A percentile compares a stretch with the other conserved stretches of the same genome.
These are phyloP conservation scores for Candida orba DNA, from an alignment of 805 yeast species.

Conservation along the genomic window DNA sequence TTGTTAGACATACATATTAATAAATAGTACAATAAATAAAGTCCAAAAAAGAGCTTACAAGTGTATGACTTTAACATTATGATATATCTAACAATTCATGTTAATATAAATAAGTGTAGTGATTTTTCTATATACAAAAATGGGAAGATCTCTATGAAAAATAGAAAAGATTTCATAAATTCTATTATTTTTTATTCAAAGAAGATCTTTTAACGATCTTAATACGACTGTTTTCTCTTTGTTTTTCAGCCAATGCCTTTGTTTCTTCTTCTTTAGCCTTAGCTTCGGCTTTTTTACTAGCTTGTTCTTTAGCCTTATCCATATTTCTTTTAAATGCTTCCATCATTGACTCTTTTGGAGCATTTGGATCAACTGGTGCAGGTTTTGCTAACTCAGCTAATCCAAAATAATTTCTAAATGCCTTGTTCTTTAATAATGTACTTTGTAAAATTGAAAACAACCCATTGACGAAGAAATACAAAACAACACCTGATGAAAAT, in stretches of 20 bases:
- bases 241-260: constrained; percentile 26
- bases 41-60: too few species aligned
- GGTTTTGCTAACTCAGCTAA: constrained; percentile 59
- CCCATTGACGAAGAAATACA: constrained; percentile 82
- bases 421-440: constrained; percentile 47
- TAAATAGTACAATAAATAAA: too few species aligned
- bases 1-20: too few species aligned
- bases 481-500: constrained; percentile 75
- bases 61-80: too few species aligned
- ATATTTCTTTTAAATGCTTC: constrained; percentile 33
- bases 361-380: constrained; percentile 28
- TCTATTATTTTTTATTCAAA: constrained; percentile 7
- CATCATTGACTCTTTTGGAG: constrained; percentile 29
- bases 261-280: constrained; percentile 28
- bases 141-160: too few species aligned
- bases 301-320: constrained; percentile 32
- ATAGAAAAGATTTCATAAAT: neutral
- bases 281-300: constrained; percentile 30
- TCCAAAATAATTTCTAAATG: constrained; percentile 49
- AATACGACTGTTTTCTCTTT: constrained; percentile 22
- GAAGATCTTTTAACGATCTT: constrained; percentile 21
- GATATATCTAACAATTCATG: too few species aligned
- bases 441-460: constrained; percentile 69
- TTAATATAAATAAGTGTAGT: too few species aligned
- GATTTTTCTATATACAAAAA: too few species aligned